Evolutionary conservation across 148 eudicot genomes (phyloP), one percentile per base, ranked within the genome.

Genomic region (Rhododendron mucronatum): DNA sequence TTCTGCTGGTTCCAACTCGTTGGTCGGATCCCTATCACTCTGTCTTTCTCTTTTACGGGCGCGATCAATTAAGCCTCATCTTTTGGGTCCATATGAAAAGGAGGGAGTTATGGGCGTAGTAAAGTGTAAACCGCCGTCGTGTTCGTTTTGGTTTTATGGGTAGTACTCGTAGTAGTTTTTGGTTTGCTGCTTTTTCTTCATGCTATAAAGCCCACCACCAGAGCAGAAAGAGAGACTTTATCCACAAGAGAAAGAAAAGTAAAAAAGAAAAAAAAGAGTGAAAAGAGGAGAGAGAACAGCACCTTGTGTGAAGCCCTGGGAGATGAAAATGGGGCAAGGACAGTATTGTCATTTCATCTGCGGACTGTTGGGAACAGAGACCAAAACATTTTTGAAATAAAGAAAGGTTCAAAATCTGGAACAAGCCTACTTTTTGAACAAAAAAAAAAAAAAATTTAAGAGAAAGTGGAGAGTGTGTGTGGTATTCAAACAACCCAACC

Each of bases 111-210:
- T 61, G 33, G 1, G 3, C 0, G 21, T 11, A 83, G 77, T 71
- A 87, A 89, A 90, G 21, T 79, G 81, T 88, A 84, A 89, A 26
- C 74, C 35, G 74, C 91, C 87, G 91, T 87, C 92, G 91, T 65
- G 84, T 82, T 83, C 23, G 76, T 51, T 63, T 41, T 74, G 26
- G 74, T 35, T 67, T 67, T 67, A 63, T 65, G 11, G 4, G 10
- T 48, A 10, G 18, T 14, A 53, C 18, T 53, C 3, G 57, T 14
- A 61, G 10, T 61, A 21, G n/a, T 18, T 20, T 59, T 7, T 33
- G 63, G 12, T 87, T 14, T 84, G 86, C 85, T 61, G 67, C 1
- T 61, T 7, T 8, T 84, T 86, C 26, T 13, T 84, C 74, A 26
- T 67, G 74, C 15, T 61, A 21, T 21, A 59, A 59, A 53, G 57